phyloP scores from a whole-genome alignment of 2,329 filamentous ascomycete genomes.

The Xylariaceae sp. region DNA sequence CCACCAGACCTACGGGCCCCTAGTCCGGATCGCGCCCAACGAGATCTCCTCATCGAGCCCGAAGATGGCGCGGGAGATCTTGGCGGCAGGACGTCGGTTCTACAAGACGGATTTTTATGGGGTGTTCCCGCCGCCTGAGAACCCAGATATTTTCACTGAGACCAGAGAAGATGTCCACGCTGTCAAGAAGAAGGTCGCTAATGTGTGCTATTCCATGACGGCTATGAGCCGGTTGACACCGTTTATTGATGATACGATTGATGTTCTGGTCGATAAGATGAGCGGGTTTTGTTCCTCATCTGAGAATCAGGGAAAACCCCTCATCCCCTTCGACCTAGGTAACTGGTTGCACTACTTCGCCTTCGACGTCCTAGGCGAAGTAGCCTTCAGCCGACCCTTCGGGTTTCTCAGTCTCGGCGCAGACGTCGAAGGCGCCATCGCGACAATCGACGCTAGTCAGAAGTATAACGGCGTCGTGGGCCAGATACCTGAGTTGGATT shows the following conservation, averaged over 20 bases:
- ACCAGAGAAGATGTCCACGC: slow-evolving; percentile 51
- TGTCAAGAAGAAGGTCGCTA: slow-evolving; percentile 50
- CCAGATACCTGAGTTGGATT: slow-evolving; percentile 48
- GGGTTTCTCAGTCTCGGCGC: slow-evolving; percentile 47
- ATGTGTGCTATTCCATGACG: slow-evolving; percentile 50
- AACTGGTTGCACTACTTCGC: slow-evolving; percentile 42
- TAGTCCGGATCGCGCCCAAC: slow-evolving; percentile 47
- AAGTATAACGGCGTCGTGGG: slow-evolving; percentile 51
- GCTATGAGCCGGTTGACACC: slow-evolving; percentile 49
- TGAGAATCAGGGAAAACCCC: slow-evolving; percentile 3
- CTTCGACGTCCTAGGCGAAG: slow-evolving; percentile 49
- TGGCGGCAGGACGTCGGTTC: slow-evolving; percentile 49
- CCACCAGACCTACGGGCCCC: slow-evolving; percentile 43
- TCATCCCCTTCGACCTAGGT: slow-evolving; percentile 42
- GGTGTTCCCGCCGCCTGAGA: slow-evolving; percentile 53
- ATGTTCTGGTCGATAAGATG: slow-evolving; percentile 41
- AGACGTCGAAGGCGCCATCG: slow-evolving; percentile 49
- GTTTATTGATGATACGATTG: slow-evolving; percentile 50
- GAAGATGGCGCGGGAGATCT: slow-evolving; percentile 40
- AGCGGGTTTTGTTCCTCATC: slow-evolving; percentile 33
- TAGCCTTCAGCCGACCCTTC: slow-evolving; percentile 49
- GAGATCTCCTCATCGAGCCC: slow-evolving; percentile 46
- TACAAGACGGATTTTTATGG: slow-evolving; percentile 51
- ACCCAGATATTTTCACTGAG: slow-evolving; percentile 57
- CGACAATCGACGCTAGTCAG: slow-evolving; percentile 49